Evolutionary conservation across 2,329 filamentous ascomycete species (phyloP).

Genomic region (Fonsecaea pugnacius): DNA sequence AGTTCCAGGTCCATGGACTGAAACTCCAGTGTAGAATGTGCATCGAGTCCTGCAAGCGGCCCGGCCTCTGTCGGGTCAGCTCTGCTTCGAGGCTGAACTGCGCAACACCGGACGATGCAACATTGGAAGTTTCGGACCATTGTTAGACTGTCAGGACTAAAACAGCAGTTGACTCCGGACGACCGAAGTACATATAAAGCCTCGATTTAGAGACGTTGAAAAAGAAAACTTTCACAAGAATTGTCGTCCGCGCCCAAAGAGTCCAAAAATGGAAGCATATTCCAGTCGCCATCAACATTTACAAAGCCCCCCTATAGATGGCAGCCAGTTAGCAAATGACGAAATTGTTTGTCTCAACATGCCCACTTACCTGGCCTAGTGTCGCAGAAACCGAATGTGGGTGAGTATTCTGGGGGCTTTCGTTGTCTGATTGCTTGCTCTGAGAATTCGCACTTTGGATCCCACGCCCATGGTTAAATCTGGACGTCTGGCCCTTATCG

Average conservation of each 20-base stretch:
- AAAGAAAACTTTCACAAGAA: background rate
- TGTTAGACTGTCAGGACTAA: background rate
- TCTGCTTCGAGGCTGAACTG: background rate
- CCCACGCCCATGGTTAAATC: background rate
- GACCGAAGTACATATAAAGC: background rate
- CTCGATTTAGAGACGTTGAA: background rate
- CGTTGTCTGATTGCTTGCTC: background rate
- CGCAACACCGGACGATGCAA: background rate
- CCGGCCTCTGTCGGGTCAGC: background rate
- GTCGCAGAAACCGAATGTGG: background rate
- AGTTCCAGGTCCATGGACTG: background rate
- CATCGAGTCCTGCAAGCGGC: background rate
- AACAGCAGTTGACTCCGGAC: background rate
- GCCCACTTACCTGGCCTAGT: background rate
- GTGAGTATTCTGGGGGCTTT: background rate
- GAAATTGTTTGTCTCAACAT: background rate
- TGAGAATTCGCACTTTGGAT: background rate
- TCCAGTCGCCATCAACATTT: background rate
- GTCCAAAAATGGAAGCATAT: background rate
- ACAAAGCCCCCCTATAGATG: background rate
- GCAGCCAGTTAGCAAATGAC: background rate
- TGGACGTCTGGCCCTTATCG: background rate
- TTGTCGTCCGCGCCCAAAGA: background rate
- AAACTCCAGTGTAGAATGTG: background rate
- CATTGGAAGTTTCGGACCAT: background rate